Percentiles rank a stretch among this genome's conserved stretches.
phyloP scores from a whole-genome alignment of 1,284 basidiomycete species.

The Albatrellus sp. region DNA sequence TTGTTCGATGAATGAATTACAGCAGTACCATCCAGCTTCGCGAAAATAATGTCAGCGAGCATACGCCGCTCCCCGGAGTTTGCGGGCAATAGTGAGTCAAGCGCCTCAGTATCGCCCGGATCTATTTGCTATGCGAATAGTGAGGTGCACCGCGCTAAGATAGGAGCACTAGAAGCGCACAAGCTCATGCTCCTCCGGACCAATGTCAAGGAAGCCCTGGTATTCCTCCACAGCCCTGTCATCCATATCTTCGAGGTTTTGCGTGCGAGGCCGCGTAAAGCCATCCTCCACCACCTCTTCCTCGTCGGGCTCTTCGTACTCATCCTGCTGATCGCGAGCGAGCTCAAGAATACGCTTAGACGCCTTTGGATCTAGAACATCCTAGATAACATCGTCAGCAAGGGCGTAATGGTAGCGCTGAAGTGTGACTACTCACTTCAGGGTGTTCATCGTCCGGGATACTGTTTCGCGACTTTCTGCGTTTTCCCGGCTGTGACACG shows the following conservation, averaged over 20 bases:
- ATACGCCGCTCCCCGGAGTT: slow-evolving; percentile 70
- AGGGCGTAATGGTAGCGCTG: slow-evolving; percentile 4
- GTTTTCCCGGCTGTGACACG: slow-evolving; percentile 61
- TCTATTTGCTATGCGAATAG: slow-evolving; percentile 65
- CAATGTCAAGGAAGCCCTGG: slow-evolving; percentile 38
- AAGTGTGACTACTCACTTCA: slow-evolving; percentile 33
- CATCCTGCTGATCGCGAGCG: slow-evolving; percentile 89
- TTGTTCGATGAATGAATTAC: slow-evolving; percentile 46
- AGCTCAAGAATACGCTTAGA: slow-evolving; percentile 88
- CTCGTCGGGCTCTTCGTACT: slow-evolving; percentile 51
- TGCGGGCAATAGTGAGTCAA: slow-evolving; percentile 69
- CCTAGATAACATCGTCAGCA: slow-evolving; percentile 25
- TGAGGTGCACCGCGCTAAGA: slow-evolving; percentile 1
- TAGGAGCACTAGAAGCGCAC: slow-evolving; percentile 4
- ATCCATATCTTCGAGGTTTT: slow-evolving; percentile 30
- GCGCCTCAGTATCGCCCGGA: slow-evolving; percentile 71
- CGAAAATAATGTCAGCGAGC: slow-evolving; percentile 91
- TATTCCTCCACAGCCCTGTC: slow-evolving; percentile 31
- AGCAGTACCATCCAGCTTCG: slow-evolving; percentile 65
- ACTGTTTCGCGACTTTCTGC: slow-evolving; percentile 42
- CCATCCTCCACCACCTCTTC: slow-evolving; percentile 21
- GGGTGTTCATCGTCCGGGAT: slow-evolving; percentile 31
- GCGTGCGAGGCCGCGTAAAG: slow-evolving; percentile 10
- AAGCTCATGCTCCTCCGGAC: slow-evolving; percentile 28
- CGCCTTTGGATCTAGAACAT: slow-evolving; percentile 73